Conservation (phyloP, 2,329 filamentous ascomycete genomes). For the Penicillium sp. region DNA sequence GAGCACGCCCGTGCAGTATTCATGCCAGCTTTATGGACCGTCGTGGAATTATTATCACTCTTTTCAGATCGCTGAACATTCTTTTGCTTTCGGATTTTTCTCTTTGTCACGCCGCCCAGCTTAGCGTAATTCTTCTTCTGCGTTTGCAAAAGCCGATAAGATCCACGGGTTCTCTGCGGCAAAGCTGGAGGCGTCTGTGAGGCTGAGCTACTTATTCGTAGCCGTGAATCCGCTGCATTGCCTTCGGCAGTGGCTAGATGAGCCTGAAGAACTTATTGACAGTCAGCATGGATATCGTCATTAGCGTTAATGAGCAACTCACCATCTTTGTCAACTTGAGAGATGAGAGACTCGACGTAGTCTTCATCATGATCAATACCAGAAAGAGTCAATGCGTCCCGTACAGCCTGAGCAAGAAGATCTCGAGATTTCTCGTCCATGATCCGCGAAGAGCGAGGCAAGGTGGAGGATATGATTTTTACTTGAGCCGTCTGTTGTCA, state of each 20-base stretch:
- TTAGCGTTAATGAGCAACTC: not conserved
- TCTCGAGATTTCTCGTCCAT: conserved; percentile 2
- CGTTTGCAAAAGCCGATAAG: not conserved
- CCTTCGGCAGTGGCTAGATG: not conserved
- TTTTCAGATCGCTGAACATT: not conserved
- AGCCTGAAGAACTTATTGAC: not conserved
- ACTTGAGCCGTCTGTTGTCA: too few relatives aligned
- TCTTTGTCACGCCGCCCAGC: not conserved
- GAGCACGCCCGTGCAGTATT: not conserved
- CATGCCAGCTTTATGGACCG: not conserved
- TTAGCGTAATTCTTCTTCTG: not conserved
- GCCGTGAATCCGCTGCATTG: not conserved
- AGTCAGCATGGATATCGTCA: not conserved
- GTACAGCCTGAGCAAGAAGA: conserved; percentile 4
- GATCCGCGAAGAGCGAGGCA: too few relatives aligned
- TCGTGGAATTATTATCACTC: not conserved
- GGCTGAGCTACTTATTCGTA: not conserved
- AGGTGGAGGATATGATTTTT: too few relatives aligned
- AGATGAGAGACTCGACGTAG: conserved; percentile 5
- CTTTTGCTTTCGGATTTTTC: not conserved
- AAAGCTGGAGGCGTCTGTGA: not conserved
- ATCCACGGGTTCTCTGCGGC: not conserved
- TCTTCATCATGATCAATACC: conserved; percentile 1
- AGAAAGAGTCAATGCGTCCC: conserved; percentile 4
- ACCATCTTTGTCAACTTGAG: conserved; percentile 7